Percentiles rank a stretch among this genome's conserved stretches.
phyloP scores from a whole-genome alignment of 2,329 filamentous ascomycete genomes.

The Chaetomiaceae sp. region DNA sequence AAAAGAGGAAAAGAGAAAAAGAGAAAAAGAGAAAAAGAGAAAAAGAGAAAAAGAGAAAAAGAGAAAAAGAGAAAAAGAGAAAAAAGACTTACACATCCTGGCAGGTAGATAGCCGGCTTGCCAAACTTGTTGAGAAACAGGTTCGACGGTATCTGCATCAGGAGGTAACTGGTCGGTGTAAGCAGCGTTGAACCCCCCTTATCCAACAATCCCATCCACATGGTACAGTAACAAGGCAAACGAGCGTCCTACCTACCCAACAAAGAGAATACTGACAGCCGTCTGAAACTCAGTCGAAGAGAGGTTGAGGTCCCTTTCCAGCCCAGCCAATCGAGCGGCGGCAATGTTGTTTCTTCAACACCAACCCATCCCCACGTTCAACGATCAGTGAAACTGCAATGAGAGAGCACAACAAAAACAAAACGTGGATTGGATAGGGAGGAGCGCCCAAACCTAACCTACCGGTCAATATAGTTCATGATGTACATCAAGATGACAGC shows the following conservation, averaged over 20 bases:
- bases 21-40: too few relatives aligned
- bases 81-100: slow-evolving; percentile 39
- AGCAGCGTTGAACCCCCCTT: too few relatives aligned
- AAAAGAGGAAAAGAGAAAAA: too few relatives aligned
- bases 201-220: too few relatives aligned
- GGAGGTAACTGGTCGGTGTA: slow-evolving; percentile 43
- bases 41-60: too few relatives aligned
- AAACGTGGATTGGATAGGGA: too few relatives aligned
- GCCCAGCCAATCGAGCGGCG: slow-evolving; percentile 41
- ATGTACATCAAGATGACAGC: slow-evolving; percentile 62
- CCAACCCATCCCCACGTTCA: background rate
- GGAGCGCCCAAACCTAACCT: too few relatives aligned
- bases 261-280: slow-evolving; percentile 47
- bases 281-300: slow-evolving; percentile 33
- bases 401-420: too few relatives aligned
- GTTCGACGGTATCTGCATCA: slow-evolving; percentile 50
- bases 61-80: too few relatives aligned
- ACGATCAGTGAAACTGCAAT: too few relatives aligned
- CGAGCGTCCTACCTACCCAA: slow-evolving; percentile 38
- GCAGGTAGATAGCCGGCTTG: slow-evolving; percentile 43
- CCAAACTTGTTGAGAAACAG: slow-evolving; percentile 49
- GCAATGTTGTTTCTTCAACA: slow-evolving; percentile 40
- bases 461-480: slow-evolving; percentile 55
- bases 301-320: slow-evolving; percentile 42
- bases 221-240: too few relatives aligned